Conservation (phyloP, 371 early-diverging fungal species). For the Mucor circinelloides region DNA sequence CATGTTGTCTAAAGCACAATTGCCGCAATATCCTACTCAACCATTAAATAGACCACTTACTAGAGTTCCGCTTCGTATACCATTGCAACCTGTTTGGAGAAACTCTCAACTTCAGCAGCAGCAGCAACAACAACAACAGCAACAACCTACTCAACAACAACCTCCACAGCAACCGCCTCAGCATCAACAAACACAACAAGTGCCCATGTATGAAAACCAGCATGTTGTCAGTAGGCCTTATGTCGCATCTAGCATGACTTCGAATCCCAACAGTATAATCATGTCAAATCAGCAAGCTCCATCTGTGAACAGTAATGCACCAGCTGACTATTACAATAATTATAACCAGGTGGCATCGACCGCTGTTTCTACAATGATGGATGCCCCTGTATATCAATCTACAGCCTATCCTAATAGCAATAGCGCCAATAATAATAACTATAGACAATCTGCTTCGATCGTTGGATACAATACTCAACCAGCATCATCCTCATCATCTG, state of each 20-base stretch:
- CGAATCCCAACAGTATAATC: background rate
- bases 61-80: conserved; percentile 31
- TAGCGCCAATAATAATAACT: conserved; percentile 3
- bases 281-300: background rate
- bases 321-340: background rate
- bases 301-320: background rate
- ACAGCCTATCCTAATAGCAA: background rate
- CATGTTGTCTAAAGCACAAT: conserved; percentile 29
- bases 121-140: conserved; percentile 11
- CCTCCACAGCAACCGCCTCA: conserved; percentile 15
- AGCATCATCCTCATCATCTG: background rate
- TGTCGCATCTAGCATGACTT: background rate
- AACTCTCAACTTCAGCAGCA: conserved; percentile 14
- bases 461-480: background rate
- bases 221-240: background rate
- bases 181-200: conserved; percentile 7
- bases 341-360: background rate
- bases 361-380: background rate
- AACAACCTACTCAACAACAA: conserved; percentile 6
- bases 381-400: background rate
- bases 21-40: conserved; percentile 31
- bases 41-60: conserved; percentile 22
- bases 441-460: background rate
- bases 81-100: conserved; percentile 30
- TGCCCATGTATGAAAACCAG: background rate